phyloP scores from a whole-genome alignment of 208 protist genomes.

The Acanthamoeba divionensis region DNA sequence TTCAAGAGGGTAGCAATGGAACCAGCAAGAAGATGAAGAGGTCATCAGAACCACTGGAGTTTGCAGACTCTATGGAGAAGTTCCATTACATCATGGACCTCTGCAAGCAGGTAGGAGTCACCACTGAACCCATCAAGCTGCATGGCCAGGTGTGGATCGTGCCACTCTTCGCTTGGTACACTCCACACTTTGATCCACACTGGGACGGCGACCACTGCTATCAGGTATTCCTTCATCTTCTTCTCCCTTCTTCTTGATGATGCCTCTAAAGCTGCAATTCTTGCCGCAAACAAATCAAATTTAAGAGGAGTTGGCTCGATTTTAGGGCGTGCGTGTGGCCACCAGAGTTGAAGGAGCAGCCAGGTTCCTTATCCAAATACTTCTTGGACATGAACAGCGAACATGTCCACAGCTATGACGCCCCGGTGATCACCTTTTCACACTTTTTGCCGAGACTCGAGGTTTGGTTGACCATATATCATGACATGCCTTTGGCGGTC shows the following conservation, averaged over 20 bases:
- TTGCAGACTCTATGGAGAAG: neutral
- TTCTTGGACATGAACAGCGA: neutral
- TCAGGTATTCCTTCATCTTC: neutral
- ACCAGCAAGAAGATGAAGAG: too few species aligned
- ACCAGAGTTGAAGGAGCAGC: neutral
- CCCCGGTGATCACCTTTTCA: slow-evolving; percentile 2
- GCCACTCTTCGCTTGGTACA: slow-evolving; percentile 8
- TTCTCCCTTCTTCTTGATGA: too few species aligned
- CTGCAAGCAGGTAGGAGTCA: slow-evolving; percentile 14
- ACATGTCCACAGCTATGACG: neutral
- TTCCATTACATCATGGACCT: neutral
- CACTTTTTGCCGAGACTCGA: slow-evolving; percentile 30
- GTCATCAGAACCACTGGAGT: neutral
- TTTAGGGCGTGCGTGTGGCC: slow-evolving; percentile 15
- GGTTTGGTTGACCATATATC: too few species aligned
- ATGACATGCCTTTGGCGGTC: too few species aligned
- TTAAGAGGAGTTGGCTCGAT: slow-evolving; percentile 10
- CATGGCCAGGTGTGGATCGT: slow-evolving; percentile 32
- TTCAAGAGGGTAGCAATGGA: neutral
- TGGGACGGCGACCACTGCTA: neutral
- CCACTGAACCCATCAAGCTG: neutral
- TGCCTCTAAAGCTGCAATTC: too few species aligned
- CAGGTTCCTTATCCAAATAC: neutral
- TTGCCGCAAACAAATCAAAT: neutral
- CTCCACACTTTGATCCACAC: slow-evolving; percentile 1